phyloP scores from a whole-genome alignment of 768 basidiomycete genomes.

The Hypsizygus marmoreus region DNA sequence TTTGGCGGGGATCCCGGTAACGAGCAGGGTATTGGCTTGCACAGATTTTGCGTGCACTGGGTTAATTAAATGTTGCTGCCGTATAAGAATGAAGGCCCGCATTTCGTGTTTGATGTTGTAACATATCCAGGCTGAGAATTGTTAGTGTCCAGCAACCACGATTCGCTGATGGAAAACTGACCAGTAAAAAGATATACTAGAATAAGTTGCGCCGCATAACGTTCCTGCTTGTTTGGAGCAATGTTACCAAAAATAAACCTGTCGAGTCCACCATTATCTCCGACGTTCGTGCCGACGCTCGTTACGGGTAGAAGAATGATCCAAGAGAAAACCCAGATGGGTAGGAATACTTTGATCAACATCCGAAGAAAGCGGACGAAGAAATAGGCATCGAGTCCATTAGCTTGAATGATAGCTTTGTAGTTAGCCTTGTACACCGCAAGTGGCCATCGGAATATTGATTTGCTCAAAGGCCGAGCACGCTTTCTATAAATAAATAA shows the following conservation, averaged over 20 bases:
- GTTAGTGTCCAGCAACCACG: neutral
- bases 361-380: constrained; percentile 89
- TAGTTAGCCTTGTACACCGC: constrained; percentile 65
- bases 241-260: constrained; percentile 85
- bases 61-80: constrained; percentile 82
- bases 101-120: constrained; percentile 84
- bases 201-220: constrained; percentile 81
- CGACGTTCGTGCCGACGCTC: constrained; percentile 49
- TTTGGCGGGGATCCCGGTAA: constrained; percentile 83
- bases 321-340: constrained; percentile 94
- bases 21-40: constrained; percentile 87
- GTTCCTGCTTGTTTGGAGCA: constrained; percentile 39
- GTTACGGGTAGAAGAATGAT: constrained; percentile 77
- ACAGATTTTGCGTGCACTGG: constrained; percentile 72
- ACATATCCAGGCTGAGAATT: constrained; percentile 72
- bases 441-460: constrained; percentile 65
- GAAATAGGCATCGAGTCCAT: constrained; percentile 91
- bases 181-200: constrained; percentile 78
- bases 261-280: constrained; percentile 58
- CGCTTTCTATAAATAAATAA: constrained; percentile 62
- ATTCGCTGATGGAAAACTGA: constrained; percentile 35
- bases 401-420: constrained; percentile 59
- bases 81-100: constrained; percentile 72
- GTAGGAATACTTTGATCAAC: constrained; percentile 79
- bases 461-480: constrained; percentile 48